These are phyloP conservation scores for Hortiboletus campestris DNA, from an alignment of 768 basidiomycete genomes.

Conservation along the genomic window DNA sequence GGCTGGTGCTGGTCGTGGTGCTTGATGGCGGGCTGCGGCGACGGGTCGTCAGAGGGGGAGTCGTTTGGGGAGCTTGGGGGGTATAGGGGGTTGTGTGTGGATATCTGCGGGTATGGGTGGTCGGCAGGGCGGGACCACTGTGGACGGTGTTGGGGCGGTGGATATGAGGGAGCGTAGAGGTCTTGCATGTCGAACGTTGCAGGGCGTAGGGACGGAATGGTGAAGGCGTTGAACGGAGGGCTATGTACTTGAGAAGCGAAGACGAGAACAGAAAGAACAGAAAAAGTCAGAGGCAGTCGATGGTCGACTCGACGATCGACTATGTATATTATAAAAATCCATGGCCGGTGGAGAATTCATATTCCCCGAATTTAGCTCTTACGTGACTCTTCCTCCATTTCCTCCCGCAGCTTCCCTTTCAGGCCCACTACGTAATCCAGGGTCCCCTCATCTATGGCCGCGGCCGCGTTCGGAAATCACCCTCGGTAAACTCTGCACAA, in stretches of 20 bases:
- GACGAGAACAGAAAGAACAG: slow-evolving; percentile 26
- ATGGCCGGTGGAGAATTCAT: slow-evolving; percentile 40
- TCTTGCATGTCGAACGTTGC: slow-evolving; percentile 46
- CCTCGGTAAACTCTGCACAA: slow-evolving; percentile 34
- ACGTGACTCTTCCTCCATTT: slow-evolving; percentile 36
- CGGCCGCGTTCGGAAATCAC: slow-evolving; percentile 41
- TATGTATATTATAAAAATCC: slow-evolving; percentile 38
- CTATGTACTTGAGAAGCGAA: slow-evolving; percentile 35
- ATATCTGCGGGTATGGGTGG: slow-evolving; percentile 36
- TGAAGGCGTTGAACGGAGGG: slow-evolving; percentile 32
- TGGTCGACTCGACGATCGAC: slow-evolving; percentile 33
- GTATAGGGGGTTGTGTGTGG: slow-evolving; percentile 29
- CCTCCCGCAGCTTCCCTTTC: slow-evolving; percentile 30
- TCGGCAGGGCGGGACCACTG: slow-evolving; percentile 33
- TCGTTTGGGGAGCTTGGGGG: slow-evolving; percentile 39
- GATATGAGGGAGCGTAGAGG: slow-evolving; percentile 45
- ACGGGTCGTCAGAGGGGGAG: slow-evolving; percentile 48
- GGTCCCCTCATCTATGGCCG: slow-evolving; percentile 33
- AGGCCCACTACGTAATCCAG: slow-evolving; percentile 33
- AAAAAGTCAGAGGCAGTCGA: slow-evolving; percentile 29
- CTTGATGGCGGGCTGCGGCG: slow-evolving; percentile 33
- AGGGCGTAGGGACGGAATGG: slow-evolving; percentile 40
- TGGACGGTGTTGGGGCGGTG: slow-evolving; percentile 40
- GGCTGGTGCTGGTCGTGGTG: slow-evolving; percentile 46
- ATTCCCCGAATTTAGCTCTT: slow-evolving; percentile 35